phyloP scores from a whole-genome alignment of 129 eudicot species.

The Solidago caesia region DNA sequence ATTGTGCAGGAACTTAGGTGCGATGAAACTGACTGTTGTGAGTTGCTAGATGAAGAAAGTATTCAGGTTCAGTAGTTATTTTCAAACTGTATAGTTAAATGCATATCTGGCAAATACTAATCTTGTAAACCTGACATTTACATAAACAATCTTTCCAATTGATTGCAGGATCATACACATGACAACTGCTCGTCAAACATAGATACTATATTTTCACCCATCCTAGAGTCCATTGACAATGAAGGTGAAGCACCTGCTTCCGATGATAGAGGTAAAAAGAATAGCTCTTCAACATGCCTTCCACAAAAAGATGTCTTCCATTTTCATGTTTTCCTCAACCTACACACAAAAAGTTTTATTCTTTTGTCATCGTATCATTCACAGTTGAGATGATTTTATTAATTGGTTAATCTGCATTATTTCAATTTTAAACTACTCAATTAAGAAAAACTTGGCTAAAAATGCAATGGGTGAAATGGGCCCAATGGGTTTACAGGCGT shows the following conservation, averaged over 20 bases:
- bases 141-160: not conserved
- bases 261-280: slow-evolving; percentile 46
- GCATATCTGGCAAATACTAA: not conserved
- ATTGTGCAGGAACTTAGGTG: slow-evolving; percentile 30
- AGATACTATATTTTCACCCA: slow-evolving; percentile 74
- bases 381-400: no score
- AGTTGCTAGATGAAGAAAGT: slow-evolving; percentile 38
- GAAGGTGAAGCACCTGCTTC: slow-evolving; percentile 35
- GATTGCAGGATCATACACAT: slow-evolving; percentile 49
- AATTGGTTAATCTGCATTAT: no score
- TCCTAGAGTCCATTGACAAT: slow-evolving; percentile 47
- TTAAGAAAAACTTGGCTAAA: no score
- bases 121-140: slow-evolving; percentile 5
- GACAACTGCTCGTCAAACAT: slow-evolving; percentile 46
- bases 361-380: no score
- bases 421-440: no score
- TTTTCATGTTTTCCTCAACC: not conserved
- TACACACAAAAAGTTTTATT: no score
- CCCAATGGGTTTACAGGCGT: no score
- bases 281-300: not conserved
- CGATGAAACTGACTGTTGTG: slow-evolving; percentile 42
- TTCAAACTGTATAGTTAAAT: not conserved
- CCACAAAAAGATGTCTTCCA: not conserved
- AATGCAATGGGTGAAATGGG: no score
- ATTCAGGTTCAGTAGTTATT: slow-evolving; percentile 32